Percentiles rank a stretch among this genome's conserved stretches.
phyloP scores from a whole-genome alignment of 768 basidiomycete genomes.

The Ramaria sp. region DNA sequence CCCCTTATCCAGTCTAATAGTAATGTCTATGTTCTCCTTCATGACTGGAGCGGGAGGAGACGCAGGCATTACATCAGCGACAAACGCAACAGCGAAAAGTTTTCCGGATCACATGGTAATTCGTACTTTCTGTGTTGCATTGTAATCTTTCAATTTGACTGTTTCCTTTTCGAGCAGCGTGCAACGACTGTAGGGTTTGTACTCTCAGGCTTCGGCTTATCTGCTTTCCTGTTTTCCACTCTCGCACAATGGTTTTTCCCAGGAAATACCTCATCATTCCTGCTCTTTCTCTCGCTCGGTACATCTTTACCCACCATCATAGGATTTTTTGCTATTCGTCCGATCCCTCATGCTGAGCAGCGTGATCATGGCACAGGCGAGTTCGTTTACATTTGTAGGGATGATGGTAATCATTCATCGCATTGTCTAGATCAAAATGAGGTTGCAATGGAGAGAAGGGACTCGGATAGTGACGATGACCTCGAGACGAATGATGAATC shows the following conservation, averaged over 20 bases:
- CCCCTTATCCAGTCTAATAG: conserved; percentile 40
- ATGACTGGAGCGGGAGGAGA: conserved; percentile 73
- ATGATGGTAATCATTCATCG: not conserved
- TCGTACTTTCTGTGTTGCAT: not conserved
- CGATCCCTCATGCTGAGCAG: conserved; percentile 29
- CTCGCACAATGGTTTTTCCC: conserved; percentile 63
- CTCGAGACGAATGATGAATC: not conserved
- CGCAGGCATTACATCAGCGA: conserved; percentile 52
- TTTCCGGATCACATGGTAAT: conserved; percentile 59
- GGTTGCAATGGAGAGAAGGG: not conserved
- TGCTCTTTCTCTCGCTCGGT: conserved; percentile 67
- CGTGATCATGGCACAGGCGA: not conserved
- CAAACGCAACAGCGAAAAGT: conserved; percentile 77
- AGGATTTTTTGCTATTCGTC: conserved; percentile 62
- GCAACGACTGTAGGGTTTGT: conserved; percentile 71
- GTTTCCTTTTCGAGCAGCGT: conserved; percentile 32
- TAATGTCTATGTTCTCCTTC: conserved; percentile 37
- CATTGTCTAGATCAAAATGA: not conserved
- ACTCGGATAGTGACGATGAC: not conserved
- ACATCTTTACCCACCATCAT: conserved; percentile 71
- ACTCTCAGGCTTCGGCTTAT: conserved; percentile 81
- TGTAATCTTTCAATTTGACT: not conserved
- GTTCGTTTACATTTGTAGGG: not conserved
- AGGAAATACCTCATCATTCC: conserved; percentile 67
- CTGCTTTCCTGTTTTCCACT: conserved; percentile 81